phyloP scores from a whole-genome alignment of 2,329 filamentous ascomycete genomes.

The Phaeophleospora eucalypticola region DNA sequence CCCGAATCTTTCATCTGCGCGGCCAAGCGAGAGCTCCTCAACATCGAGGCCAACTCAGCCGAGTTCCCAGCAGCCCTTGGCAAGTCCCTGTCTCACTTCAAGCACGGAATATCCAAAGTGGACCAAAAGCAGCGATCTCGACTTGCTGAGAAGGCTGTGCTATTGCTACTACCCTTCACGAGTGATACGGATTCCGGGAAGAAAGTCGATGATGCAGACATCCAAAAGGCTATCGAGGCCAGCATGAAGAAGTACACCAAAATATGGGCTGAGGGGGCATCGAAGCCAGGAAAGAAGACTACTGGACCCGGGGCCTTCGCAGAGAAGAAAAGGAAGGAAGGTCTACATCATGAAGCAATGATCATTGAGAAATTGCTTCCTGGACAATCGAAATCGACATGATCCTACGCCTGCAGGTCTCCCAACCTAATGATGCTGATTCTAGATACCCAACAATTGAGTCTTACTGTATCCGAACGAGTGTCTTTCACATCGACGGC shows the following conservation, averaged over 20 bases:
- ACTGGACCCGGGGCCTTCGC: conserved; percentile 1
- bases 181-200: conserved; percentile 34
- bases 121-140: conserved; percentile 29
- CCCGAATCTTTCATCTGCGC: conserved; percentile 59
- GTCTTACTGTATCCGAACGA: too few species aligned
- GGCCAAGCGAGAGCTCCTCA: conserved; percentile 66
- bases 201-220: conserved; percentile 45
- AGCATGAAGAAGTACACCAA: conserved; percentile 34
- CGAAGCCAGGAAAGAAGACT: conserved; percentile 4
- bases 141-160: conserved; percentile 46
- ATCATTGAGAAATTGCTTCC: background rate
- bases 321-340: conserved; percentile 1
- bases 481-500: too few species aligned
- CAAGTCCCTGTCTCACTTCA: conserved; percentile 60
- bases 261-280: conserved; percentile 2
- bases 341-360: background rate
- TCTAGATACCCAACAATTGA: too few species aligned
- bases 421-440: too few species aligned
- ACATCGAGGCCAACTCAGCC: conserved; percentile 58
- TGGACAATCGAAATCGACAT: background rate
- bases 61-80: conserved; percentile 71
- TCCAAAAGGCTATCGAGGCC: conserved; percentile 50
- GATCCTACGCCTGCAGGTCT: too few species aligned
- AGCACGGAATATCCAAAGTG: conserved; percentile 33
- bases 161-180: conserved; percentile 47